These are phyloP conservation scores for Chrysoporthe puriensis DNA, from an alignment of 2,329 filamentous ascomycete species.

Conservation along the genomic window DNA sequence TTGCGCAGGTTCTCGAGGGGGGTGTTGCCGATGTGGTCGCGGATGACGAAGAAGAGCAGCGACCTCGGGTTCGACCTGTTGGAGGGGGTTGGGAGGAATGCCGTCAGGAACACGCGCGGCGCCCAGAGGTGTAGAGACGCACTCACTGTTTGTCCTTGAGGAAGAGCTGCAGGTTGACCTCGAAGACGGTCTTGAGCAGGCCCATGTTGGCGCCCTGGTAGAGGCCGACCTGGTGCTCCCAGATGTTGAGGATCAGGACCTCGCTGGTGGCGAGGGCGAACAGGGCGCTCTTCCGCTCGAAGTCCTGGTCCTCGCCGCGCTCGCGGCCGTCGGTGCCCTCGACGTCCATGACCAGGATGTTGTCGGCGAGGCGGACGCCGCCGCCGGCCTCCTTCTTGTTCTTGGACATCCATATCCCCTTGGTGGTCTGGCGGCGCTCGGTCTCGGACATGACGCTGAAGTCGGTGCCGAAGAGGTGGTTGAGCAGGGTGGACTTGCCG, in stretches of 20 bases:
- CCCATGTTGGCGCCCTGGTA: constrained; percentile 99
- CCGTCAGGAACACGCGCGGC: neutral
- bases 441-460: constrained; percentile 98
- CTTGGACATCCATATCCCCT: constrained; percentile 99
- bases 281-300: constrained; percentile 95
- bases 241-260: constrained; percentile 97
- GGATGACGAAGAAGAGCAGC: constrained; percentile 97
- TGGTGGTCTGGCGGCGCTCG: constrained; percentile 93
- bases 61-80: constrained; percentile 81
- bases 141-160: constrained; percentile 89
- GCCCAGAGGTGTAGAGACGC: neutral
- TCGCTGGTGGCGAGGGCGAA: constrained; percentile 98
- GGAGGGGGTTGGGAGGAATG: too few species aligned
- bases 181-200: constrained; percentile 95
- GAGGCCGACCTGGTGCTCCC: constrained; percentile 97
- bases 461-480: constrained; percentile 91
- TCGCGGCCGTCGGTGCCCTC: constrained; percentile 97
- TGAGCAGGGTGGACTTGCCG: constrained; percentile 95
- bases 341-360: constrained; percentile 99
- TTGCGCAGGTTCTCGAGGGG: constrained; percentile 88
- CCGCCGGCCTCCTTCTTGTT: constrained; percentile 70
- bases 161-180: constrained; percentile 97
- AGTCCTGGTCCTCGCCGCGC: constrained; percentile 96
- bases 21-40: constrained; percentile 92
- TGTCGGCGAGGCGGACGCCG: constrained; percentile 79